Evolutionary conservation across 768 basidiomycete species (phyloP), one percentile per base, ranked within the genome.

Genomic region (Ephemerocybe angulata): DNA sequence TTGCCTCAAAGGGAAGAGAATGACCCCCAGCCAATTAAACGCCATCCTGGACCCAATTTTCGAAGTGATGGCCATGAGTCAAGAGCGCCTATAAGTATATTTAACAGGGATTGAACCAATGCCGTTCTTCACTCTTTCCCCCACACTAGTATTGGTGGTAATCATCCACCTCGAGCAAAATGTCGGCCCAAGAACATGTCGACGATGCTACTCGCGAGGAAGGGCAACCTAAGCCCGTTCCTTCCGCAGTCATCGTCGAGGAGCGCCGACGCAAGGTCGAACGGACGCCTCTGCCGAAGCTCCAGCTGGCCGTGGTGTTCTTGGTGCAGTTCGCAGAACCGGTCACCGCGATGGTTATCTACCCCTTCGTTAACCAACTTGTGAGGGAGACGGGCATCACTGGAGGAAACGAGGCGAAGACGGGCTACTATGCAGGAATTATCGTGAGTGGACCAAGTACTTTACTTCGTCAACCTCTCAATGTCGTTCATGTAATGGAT

Each of bases 361-460:
- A 72, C 48, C 74, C 74, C 1, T 76, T 76, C 55, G 65, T 73
- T n/a, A 70, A 70, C 46, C 69, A 73, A 35, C 67, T 74, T 29
- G 67, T 76, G 7, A 60, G 67, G 29, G 65, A 65, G 44, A 70
- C 69, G 8, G 74, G 74, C 0, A 62, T 75, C 21, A 73, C 74
- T 1, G 55, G 61, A 11, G 72, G 72, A 22, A 69, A 75, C 44
- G 73, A 74, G 50, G 55, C 60, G 12, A 73, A 68, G 50, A 71
- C 68, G 4, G 76, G 76, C 3, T 75, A 78, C 50, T 76, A 71
- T 56, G 72, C 72, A 30, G 75, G 76, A 1, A 60, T 76, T 10
- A 64, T 78, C 27, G 76, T 75, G 50, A 51, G 71, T 59, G 1
- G 6, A 29, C 31, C 10, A 10, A 42, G 13, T 53, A 8, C n/a